Base-by-base conservation (phyloP, 768 basidiomycete genomes). In the Boletellus ananiceps region DNA sequence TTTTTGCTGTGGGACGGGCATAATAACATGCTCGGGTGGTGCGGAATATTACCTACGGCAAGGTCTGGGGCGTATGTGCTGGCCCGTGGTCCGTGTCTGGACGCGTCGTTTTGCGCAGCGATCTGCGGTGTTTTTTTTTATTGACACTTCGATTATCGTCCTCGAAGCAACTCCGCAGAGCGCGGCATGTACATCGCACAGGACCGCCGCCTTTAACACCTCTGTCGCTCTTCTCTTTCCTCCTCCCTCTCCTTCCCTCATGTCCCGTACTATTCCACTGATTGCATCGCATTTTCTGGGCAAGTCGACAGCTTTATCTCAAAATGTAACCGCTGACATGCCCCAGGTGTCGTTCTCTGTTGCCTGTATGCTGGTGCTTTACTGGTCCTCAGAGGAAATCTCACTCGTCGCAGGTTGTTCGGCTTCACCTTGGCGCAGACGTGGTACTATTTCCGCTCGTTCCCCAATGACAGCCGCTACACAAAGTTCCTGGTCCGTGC, bases 361-460 rank as follows among this genome's bases (percentile, higher is more conserved):
- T 63, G 62, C 46, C 42, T 65, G 68, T 71, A 44, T 38, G 68
- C n/a, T 27, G 23, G 9, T 29, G 1, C 23, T 8, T 16, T 50
- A 11, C 27, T 38, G 11, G 14, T 39, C 31, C 25, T 19, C 38
- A 5, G 42, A 29, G 5, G 3, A 3, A 13, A 12, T 18, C 38
- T 51, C 35, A 63, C 44, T 25, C 6, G 12, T 5, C 19, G 50
- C 18, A 69, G 68, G 59, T 50, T 69, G 57, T 69, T 69, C 40
- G 68, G 68, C 37, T 52, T 71, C 48, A 69, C 69, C 8, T 45
- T 69, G 43, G 60, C 63, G 1, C 69, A 71, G 42, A 68, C 66
- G 39, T 66, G 62, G 61, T 60, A 59, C 25, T 70, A 70, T 47
- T 70, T 65, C 32, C 60, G 58, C 23, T 54, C 63, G 32, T 70